Evolutionary conservation across 176 grass and related monocot genomes (phyloP).

Genomic region (Paspalum notatum): DNA sequence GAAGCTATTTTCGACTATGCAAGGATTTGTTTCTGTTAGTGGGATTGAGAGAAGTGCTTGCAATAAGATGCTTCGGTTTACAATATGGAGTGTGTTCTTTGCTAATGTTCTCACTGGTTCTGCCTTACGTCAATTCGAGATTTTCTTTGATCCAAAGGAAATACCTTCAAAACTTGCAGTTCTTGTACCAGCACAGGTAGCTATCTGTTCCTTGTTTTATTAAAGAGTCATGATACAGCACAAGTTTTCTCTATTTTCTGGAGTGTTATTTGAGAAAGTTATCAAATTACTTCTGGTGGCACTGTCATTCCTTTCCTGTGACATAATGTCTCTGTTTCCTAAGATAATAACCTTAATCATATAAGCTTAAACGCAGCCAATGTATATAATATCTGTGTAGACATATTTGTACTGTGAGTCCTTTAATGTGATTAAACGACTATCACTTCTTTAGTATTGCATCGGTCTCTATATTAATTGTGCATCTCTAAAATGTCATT

Average conservation of each 20-base stretch:
- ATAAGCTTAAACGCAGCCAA: conserved; percentile 1
- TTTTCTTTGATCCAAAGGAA: conserved; percentile 77
- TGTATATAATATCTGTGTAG: neutral
- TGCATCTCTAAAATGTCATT: conserved; percentile 35
- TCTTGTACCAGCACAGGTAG: conserved; percentile 85
- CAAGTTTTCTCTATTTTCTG: conserved; percentile 4
- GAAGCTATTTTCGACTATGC: conserved; percentile 91
- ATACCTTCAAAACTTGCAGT: conserved; percentile 84
- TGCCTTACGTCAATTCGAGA: conserved; percentile 47
- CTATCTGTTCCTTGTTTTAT: conserved; percentile 1
- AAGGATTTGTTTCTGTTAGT: conserved; percentile 84
- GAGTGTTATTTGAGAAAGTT: conserved; percentile 3
- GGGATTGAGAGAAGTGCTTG: conserved; percentile 94
- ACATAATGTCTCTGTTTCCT: conserved; percentile 10
- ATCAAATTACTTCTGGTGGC: conserved; percentile 1
- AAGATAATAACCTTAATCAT: conserved; percentile 2
- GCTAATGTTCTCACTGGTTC: conserved; percentile 88
- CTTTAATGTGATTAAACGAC: neutral
- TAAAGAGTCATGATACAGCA: neutral
- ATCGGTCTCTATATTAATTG: conserved; percentile 25
- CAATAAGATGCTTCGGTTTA: conserved; percentile 93
- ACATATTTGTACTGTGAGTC: neutral
- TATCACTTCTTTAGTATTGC: conserved; percentile 13
- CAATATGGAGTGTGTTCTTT: conserved; percentile 90
- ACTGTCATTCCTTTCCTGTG: conserved; percentile 5